Evolutionary conservation across 176 grass and related monocot genomes (phyloP).

Genomic region (Stipa capillata): DNA sequence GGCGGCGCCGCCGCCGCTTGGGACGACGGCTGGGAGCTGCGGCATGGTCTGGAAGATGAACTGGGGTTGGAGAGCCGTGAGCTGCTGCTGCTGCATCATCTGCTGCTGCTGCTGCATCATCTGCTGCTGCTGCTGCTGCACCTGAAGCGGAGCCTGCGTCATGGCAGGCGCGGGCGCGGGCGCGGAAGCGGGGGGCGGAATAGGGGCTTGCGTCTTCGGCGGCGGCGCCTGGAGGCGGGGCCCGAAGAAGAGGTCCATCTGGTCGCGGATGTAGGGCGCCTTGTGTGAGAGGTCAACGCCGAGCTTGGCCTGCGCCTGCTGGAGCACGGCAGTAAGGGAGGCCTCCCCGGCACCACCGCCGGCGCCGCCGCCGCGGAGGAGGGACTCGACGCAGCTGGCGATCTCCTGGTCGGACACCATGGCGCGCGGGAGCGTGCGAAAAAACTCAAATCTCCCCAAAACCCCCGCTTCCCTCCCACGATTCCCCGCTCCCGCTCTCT

Average conservation of each 20-base stretch:
- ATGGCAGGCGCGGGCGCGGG: not conserved
- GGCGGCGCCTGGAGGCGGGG: slow-evolving; percentile 31
- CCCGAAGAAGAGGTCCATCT: slow-evolving; percentile 88
- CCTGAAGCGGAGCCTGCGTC: not conserved
- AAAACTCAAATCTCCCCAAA: slow-evolving; percentile 61
- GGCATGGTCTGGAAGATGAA: slow-evolving; percentile 52
- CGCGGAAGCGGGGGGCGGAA: not conserved
- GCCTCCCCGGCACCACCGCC: slow-evolving; percentile 27
- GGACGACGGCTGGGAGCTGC: slow-evolving; percentile 26
- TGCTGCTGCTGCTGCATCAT: slow-evolving; percentile 36
- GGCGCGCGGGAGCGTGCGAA: slow-evolving; percentile 6
- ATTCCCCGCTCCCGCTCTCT: slow-evolving; percentile 17
- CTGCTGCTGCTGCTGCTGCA: not conserved
- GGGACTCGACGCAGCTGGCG: slow-evolving; percentile 77
- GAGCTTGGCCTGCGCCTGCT: slow-evolving; percentile 72
- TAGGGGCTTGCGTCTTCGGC: not conserved
- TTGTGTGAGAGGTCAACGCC: slow-evolving; percentile 87
- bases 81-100: slow-evolving; percentile 29
- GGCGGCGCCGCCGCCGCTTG: too few relatives aligned
- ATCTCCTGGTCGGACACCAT: slow-evolving; percentile 99
- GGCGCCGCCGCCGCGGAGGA: slow-evolving; percentile 40
- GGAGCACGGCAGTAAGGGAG: slow-evolving; percentile 51
- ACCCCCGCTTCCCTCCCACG: slow-evolving; percentile 12
- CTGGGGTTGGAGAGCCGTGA: slow-evolving; percentile 46
- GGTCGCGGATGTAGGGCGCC: slow-evolving; percentile 80